These are phyloP conservation scores for Licmophora abbreviata DNA, from an alignment of 108 stramenopile species.

Conservation along the genomic window DNA sequence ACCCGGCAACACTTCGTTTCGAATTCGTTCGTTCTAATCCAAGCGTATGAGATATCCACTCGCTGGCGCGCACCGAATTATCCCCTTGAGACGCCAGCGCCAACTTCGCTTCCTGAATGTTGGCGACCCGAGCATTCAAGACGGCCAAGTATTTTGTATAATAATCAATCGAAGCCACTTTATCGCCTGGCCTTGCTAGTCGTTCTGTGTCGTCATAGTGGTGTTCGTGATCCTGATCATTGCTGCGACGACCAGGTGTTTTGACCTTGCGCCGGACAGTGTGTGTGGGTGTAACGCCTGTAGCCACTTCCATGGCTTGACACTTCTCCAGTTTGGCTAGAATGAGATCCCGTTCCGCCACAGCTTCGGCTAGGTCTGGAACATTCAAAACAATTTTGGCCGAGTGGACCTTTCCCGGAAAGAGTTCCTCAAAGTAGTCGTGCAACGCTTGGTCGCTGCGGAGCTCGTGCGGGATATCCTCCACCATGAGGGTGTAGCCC, in stretches of 20 bases:
- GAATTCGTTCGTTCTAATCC: too few relatives aligned
- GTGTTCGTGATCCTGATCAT: too few relatives aligned
- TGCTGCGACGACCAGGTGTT: neutral
- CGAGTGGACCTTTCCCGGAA: slow-evolving; percentile 69
- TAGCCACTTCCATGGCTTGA: slow-evolving; percentile 30
- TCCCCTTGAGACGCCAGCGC: slow-evolving; percentile 27
- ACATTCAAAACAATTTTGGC: slow-evolving; percentile 36
- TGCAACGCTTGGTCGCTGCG: slow-evolving; percentile 68
- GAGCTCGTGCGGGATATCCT: slow-evolving; percentile 78
- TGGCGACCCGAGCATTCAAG: slow-evolving; percentile 30
- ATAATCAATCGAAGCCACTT: slow-evolving; percentile 41
- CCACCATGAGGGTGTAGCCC: slow-evolving; percentile 78
- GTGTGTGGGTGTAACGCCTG: slow-evolving; percentile 22
- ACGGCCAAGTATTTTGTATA: slow-evolving; percentile 25
- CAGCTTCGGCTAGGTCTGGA: slow-evolving; percentile 35
- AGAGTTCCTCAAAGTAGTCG: slow-evolving; percentile 82
- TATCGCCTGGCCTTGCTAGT: slow-evolving; percentile 23
- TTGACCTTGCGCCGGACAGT: slow-evolving; percentile 37
- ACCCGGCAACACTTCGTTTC: too few relatives aligned
- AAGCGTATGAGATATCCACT: slow-evolving; percentile 32
- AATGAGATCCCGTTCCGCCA: slow-evolving; percentile 19
- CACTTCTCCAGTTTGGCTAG: slow-evolving; percentile 41
- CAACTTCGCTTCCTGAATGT: slow-evolving; percentile 31
- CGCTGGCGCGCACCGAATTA: slow-evolving; percentile 21
- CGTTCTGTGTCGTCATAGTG: slow-evolving; percentile 11